Percentiles rank a stretch among this genome's conserved stretches.
Conservation (phyloP, 169 alveolate species). For the Hepatocystis sp. region DNA sequence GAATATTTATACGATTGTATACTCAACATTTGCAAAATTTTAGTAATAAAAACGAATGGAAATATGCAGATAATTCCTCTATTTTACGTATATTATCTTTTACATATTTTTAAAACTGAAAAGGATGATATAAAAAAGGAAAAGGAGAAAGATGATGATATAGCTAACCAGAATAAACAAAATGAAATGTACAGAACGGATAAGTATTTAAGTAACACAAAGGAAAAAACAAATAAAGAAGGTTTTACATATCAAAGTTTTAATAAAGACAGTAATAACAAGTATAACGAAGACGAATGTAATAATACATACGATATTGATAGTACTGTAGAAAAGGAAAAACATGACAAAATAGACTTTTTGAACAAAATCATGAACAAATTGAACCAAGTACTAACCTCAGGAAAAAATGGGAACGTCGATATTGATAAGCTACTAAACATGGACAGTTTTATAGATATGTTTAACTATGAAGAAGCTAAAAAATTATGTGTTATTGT, state of each 20-base stretch:
- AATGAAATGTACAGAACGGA: no score
- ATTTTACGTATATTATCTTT: slow-evolving; percentile 49
- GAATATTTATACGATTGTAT: slow-evolving; percentile 70
- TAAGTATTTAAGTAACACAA: no score
- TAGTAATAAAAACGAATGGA: slow-evolving; percentile 17
- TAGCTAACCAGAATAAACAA: background rate
- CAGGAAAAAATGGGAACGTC: no score
- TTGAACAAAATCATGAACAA: slow-evolving; percentile 13
- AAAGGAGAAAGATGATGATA: slow-evolving; percentile 3
- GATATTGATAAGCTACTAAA: no score
- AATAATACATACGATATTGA: background rate
- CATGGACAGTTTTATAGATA: no score
- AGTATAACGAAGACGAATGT: background rate
- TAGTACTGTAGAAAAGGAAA: background rate
- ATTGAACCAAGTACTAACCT: slow-evolving; percentile 7
- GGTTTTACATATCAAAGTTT: no score
- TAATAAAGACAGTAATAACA: no score
- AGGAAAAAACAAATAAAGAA: no score
- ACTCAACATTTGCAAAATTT: slow-evolving; percentile 59
- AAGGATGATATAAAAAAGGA: background rate
- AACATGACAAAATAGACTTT: background rate
- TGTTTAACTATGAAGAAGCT: background rate
- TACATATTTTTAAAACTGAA: slow-evolving; percentile 60
- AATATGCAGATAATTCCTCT: slow-evolving; percentile 73
- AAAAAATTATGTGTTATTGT: slow-evolving; percentile 1